Evolutionary conservation across 768 basidiomycete genomes (phyloP), one percentile per base, ranked within the genome.

Genomic region (Dentipellis fragilis): DNA sequence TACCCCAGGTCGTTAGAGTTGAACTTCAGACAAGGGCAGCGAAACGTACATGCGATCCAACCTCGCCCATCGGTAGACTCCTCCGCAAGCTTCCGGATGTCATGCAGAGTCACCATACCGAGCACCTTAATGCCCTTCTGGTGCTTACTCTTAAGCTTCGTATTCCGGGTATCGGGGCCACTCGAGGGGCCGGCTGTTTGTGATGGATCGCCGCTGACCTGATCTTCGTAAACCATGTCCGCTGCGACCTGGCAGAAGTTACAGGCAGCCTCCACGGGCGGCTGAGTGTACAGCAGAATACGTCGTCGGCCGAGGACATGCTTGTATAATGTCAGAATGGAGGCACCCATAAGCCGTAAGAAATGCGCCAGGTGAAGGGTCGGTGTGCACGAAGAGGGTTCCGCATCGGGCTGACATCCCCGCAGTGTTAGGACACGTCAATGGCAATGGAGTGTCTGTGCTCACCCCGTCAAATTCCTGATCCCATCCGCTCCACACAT

Each of bases 261-360:
- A 59, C 86, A 90, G 0, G 89, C 87, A 0, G 81, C 80, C 64
- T 91, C 87, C 11, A 91, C 87, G 0, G 89, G 86, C 0, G 89
- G 88, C 1, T 81, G 71, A 0, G 89, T 88, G 65, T 87, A 88
- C 36, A 93, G 84, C 38, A 93, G 71, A n/a, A 92, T 79, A 14
- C 90, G 75, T 52, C 76, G 80, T 6, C 89, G 78, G 0, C 83
- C 84, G 4, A 92, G 74, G 14, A 89, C 79, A 62, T 90, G 81
- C 63, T 90, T 90, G 71, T 88, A 89, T 2, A 92, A 68, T 0
- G 87, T 91, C 37, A 92, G 69, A 0, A 81, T 80, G 1, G 88
- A 87, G 0, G 89, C 87, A 0, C 90, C 90, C 22, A 93, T 73
- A 52, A 90, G 82, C 29, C 84, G 82, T 29, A 92, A 69, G 19